A percentile compares a stretch with the other conserved stretches of the same genome.
phyloP scores from a whole-genome alignment of 2,329 filamentous ascomycete genomes.

The Hysterium pulicare region DNA sequence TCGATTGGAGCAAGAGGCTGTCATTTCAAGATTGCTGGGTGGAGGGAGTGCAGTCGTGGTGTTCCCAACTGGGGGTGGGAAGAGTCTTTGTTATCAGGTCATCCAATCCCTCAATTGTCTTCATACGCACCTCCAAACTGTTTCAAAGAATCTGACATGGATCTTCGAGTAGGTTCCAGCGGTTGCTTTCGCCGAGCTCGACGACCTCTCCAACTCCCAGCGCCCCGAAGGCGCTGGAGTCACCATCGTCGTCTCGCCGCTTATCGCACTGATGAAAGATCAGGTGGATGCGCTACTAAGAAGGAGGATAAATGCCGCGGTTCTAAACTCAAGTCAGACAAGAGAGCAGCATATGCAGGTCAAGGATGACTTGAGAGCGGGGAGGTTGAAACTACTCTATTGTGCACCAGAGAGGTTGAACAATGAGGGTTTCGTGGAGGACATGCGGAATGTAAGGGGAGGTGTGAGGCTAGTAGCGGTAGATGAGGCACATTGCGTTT shows the following conservation, averaged over 20 bases:
- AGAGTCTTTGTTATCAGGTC: constrained; percentile 44
- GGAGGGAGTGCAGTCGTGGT: constrained; percentile 45
- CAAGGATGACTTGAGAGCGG: constrained; percentile 46
- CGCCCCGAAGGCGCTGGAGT: constrained; percentile 43
- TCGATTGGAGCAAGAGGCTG: constrained; percentile 46
- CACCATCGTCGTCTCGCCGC: constrained; percentile 55
- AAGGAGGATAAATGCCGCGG: constrained; percentile 52
- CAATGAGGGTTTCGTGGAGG: constrained; percentile 58
- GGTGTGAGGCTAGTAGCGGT: constrained; percentile 57
- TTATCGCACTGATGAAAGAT: constrained; percentile 60
- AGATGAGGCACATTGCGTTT: constrained; percentile 59
- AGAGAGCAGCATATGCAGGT: constrained; percentile 39
- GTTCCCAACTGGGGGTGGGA: constrained; percentile 44
- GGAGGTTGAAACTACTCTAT: constrained; percentile 53
- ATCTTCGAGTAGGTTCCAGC: constrained; percentile 43
- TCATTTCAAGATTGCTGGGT: constrained; percentile 41
- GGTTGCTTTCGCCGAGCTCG: constrained; percentile 41
- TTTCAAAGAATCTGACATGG: too few relatives aligned
- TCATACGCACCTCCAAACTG: too few relatives aligned
- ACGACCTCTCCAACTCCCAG: constrained; percentile 25
- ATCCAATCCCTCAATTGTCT: too few relatives aligned
- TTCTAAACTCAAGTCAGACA: constrained; percentile 55
- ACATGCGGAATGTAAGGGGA: constrained; percentile 53
- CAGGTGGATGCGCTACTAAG: constrained; percentile 55
- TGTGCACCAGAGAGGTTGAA: constrained; percentile 60